Evolutionary conservation across 139 green algal species (phyloP), one percentile per base, ranked within the genome.

Genomic region (Chlorella sp.): DNA sequence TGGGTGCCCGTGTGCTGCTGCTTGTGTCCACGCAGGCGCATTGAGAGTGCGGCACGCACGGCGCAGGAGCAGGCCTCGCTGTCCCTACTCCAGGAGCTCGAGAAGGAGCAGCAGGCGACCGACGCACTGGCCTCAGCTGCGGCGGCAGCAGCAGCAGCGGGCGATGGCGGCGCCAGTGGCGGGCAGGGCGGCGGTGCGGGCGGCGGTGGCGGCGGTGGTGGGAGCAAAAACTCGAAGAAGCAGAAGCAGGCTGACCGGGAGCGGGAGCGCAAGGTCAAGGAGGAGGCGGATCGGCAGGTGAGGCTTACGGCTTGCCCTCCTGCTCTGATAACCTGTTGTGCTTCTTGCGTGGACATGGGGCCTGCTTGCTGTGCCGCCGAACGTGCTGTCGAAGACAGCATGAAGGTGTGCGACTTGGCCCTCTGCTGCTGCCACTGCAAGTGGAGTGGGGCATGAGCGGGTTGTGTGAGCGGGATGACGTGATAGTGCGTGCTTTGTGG

Each of bases 51-150:
- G 26, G 85, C 86, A 0, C 66, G 74, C 17, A 50, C 36, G 22
- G 83, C 79, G 0, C 83, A 81, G 23, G 87, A 92, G 74, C 69
- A 74, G 23, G 85, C 87, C 32, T 88, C 79, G 20, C 71, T 87
- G 62, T 74, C 83, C 60, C 79, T 93, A 69, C 78, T 93, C 64
- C 75, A 74, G 14, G 87, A 93, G 76, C 84, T 93, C 30, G 87
- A 89, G 72, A 51, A 77, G 63, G 80, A 82, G 36, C 69, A 79
- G 72, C 20, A 23, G 10, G 33, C 3, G 2, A 36, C 32, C 32
- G 50, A 70, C 42, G 42, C 42, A 55, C 10, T 17, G 4, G 26
- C 67, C 72, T 31, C 64, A 49, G 75, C 32, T 51, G 10, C 32
- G 10, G 4, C 6, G 5, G 6, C 62, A 36, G 23, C 72, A 75